These are phyloP conservation scores for Penicillium sp. DNA, from an alignment of 2,329 filamentous ascomycete species.

Conservation along the genomic window DNA sequence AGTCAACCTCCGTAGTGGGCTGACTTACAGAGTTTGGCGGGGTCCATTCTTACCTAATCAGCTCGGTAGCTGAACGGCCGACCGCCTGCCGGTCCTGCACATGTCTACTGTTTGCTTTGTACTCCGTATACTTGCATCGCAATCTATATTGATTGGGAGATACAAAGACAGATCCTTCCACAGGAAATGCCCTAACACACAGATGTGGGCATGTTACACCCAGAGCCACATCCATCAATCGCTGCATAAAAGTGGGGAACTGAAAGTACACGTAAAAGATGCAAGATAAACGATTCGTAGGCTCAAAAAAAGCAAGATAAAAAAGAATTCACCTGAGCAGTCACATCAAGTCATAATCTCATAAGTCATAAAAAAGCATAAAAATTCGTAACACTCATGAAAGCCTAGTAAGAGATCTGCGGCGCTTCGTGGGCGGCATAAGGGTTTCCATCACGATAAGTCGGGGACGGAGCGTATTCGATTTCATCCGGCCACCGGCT, in stretches of 20 bases:
- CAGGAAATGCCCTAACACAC: no score
- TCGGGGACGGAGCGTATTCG: conserved; percentile 20
- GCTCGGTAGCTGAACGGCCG: conserved; percentile 7
- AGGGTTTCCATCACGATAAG: conserved; percentile 19
- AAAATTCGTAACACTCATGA: neutral
- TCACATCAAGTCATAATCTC: conserved; percentile 2
- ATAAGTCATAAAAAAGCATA: conserved; percentile 12
- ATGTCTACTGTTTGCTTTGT: no score
- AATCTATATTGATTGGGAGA: no score
- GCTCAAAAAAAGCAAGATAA: neutral
- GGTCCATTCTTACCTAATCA: conserved; percentile 13
- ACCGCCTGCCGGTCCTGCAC: conserved; percentile 1
- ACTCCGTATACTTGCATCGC: neutral
- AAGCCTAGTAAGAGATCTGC: conserved; percentile 21
- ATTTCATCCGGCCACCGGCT: conserved; percentile 35
- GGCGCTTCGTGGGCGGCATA: conserved; percentile 14
- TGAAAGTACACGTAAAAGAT: neutral
- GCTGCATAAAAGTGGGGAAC: no score
- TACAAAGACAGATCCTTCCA: no score
- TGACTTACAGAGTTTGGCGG: conserved; percentile 14
- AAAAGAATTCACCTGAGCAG: neutral
- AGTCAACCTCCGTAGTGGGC: conserved; percentile 6
- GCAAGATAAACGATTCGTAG: neutral
- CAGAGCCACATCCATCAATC: neutral
- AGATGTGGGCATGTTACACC: no score